Conservation (phyloP, 345 rosid species). For the Eucalyptus regnans region DNA sequence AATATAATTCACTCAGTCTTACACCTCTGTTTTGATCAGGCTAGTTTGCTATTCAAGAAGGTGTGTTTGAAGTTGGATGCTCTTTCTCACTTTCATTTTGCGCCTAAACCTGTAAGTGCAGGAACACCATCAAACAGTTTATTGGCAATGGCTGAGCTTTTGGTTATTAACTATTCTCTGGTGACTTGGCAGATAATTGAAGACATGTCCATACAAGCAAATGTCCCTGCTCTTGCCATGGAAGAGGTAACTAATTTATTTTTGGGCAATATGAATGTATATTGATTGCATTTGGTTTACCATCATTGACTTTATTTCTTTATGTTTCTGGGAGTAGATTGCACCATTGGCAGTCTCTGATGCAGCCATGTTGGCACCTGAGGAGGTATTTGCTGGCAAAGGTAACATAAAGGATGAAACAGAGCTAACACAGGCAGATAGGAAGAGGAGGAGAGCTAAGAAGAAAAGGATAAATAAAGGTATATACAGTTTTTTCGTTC, state of each 20-base stretch:
- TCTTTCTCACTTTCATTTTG: constrained; percentile 92
- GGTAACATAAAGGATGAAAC: constrained; percentile 79
- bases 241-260: constrained; percentile 57
- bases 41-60: constrained; percentile 64
- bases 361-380: constrained; percentile 98
- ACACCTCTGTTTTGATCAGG: constrained; percentile 24
- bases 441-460: constrained; percentile 95
- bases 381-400: constrained; percentile 80
- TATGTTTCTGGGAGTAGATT: constrained; percentile 31
- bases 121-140: background rate
- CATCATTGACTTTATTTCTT: background rate
- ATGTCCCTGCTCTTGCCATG: constrained; percentile 96
- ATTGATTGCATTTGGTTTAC: background rate
- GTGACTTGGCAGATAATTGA: constrained; percentile 56
- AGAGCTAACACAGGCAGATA: constrained; percentile 72
- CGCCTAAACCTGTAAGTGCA: constrained; percentile 90
- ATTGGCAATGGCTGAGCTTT: background rate
- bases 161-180: background rate
- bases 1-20: background rate
- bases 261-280: background rate
- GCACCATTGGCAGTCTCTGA: constrained; percentile 92
- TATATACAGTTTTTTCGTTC: constrained; percentile 1
- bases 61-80: constrained; percentile 93
- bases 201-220: constrained; percentile 78
- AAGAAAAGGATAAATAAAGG: constrained; percentile 89